Base-by-base conservation (phyloP, 1,284 basidiomycete genomes). In the Mycosarcoma mackinlayi region DNA sequence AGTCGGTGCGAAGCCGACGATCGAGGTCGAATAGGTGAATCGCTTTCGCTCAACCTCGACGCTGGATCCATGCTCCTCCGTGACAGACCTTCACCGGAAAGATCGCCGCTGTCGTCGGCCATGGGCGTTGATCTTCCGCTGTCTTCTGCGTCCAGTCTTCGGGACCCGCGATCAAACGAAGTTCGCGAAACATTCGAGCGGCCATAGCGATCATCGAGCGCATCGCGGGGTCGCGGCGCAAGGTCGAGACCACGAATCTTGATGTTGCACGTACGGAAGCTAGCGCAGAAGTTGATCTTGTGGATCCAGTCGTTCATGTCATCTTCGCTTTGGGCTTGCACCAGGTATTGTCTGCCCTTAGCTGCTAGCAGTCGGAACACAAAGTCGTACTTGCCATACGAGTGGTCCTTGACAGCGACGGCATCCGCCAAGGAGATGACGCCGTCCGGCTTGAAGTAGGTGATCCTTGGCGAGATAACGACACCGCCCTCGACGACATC, bases 221-320 rank as follows among this genome's bases (percentile, higher is more conserved):
- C 60, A 7, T 74, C 76, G 3, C 75, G 78, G 18, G 38, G 38
- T n/a, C 67, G 67, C 24, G 67, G 61, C 13, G 68, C 62, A 10
- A 63, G 55, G 45, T 74, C 77, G 5, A 75, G 83, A 0, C 90
- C 87, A 14, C 93, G 89, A 87, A 96, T 93, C 42, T 89, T 87
- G 39, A 97, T 86, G n/a, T 90, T 91, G 8, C 89, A 87, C 2
- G 91, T 89, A 83, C 90, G 93, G 87, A 97, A 98, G 8, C 92
- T 87, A 62, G 92, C 91, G 7, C 93, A 94, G 81, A 96, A 98
- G 84, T 98, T 98, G 82, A 98, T 93, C 40, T 88, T 87, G 30
- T 90, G 87, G 70, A 98, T 90, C 95, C 95, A 98, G 68, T 91
- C 88, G 80, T 95, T 92, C 86, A 93, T 88, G 68, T 94, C 91